These are phyloP conservation scores for Phoenix dactylifera DNA, from an alignment of 176 grass and related monocot genomes.

Conservation along the genomic window DNA sequence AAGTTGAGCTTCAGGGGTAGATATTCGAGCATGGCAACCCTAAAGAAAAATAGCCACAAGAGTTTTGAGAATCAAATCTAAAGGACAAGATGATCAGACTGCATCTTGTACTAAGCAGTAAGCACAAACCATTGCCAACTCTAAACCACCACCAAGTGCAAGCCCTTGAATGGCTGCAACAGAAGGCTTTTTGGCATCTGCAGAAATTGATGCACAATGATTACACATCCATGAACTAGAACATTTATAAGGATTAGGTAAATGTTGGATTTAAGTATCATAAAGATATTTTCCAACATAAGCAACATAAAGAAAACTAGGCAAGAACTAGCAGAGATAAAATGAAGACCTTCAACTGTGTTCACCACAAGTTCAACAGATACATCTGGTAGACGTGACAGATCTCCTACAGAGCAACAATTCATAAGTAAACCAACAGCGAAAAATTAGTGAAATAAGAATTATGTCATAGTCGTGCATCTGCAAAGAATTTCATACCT, in stretches of 20 bases:
- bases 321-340: neutral
- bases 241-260: too few relatives aligned
- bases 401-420: constrained; percentile 36
- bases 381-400: constrained; percentile 59
- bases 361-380: constrained; percentile 83
- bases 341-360: constrained; percentile 56
- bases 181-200: constrained; percentile 80
- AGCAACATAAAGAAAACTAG: constrained; percentile 3
- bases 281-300: neutral
- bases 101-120: constrained; percentile 1
- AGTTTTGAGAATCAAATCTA: neutral
- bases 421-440: constrained; percentile 7
- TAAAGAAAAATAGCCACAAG: constrained; percentile 17
- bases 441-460: neutral
- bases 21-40: constrained; percentile 96
- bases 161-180: constrained; percentile 92
- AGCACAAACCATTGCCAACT: constrained; percentile 68
- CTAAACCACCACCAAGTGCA: constrained; percentile 93
- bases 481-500: constrained; percentile 30
- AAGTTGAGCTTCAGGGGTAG: constrained; percentile 93
- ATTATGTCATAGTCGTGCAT: neutral
- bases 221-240: too few relatives aligned
- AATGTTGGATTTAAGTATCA: too few relatives aligned
- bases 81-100: constrained; percentile 1
- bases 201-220: neutral